Conservation (phyloP, 1,284 basidiomycete genomes). For the Porogramme epimiltina region DNA sequence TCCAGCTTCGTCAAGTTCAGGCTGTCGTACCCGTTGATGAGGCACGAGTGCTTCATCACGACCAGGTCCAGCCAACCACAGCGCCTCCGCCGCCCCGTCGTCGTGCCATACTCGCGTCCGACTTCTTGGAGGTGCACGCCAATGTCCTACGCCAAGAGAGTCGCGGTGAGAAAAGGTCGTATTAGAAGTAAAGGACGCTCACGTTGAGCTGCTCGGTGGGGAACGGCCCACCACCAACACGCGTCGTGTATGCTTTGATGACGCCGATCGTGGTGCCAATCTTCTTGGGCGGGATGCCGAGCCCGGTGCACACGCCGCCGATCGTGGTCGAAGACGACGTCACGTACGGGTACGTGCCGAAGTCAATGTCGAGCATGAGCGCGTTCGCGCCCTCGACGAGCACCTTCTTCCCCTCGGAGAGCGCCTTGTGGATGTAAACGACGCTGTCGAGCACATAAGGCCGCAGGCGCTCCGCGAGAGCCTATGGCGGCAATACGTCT, state of each 20-base stretch:
- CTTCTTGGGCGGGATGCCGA: slow-evolving; percentile 89
- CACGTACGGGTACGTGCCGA: slow-evolving; percentile 97
- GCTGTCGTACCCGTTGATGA: slow-evolving; percentile 95
- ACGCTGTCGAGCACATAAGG: slow-evolving; percentile 93
- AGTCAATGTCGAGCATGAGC: slow-evolving; percentile 97
- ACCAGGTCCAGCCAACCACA: slow-evolving; percentile 98
- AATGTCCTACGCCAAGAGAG: too few relatives aligned
- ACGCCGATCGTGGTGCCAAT: slow-evolving; percentile 91
- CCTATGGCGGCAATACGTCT: slow-evolving; percentile 40
- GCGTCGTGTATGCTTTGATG: slow-evolving; percentile 96
- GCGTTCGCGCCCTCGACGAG: slow-evolving; percentile 98
- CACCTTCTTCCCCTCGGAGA: slow-evolving; percentile 76
- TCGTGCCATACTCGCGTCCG: slow-evolving; percentile 89
- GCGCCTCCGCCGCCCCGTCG: slow-evolving; percentile 89
- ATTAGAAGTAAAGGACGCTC: slow-evolving; percentile 22
- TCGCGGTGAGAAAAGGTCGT: neutral
- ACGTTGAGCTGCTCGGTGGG: slow-evolving; percentile 94
- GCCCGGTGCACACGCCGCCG: slow-evolving; percentile 94
- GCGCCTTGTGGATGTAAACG: slow-evolving; percentile 81
- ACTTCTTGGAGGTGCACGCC: slow-evolving; percentile 93
- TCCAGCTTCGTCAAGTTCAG: slow-evolving; percentile 98
- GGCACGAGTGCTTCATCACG: slow-evolving; percentile 89
- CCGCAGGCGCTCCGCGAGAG: slow-evolving; percentile 81
- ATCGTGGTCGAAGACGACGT: slow-evolving; percentile 93
- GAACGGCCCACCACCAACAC: slow-evolving; percentile 97